A percentile compares a stretch with the other conserved stretches of the same genome.
phyloP scores from a whole-genome alignment of 257 asterid species.

The Striga asiatica region DNA sequence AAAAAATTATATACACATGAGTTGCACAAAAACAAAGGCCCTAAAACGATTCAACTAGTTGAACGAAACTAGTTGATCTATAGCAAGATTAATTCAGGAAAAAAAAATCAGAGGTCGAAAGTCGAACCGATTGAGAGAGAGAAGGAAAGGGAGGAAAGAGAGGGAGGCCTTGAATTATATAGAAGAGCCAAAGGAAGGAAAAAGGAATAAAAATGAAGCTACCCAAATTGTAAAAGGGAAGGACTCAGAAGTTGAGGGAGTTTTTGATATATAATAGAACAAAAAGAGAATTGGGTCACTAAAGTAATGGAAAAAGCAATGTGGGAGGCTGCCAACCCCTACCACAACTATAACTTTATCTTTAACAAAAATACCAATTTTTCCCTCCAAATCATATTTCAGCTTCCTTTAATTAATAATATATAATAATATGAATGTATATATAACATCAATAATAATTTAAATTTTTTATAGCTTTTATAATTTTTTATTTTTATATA shows the following conservation, averaged over 20 bases:
- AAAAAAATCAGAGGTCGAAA: no score
- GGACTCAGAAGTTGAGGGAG: background rate
- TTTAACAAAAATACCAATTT: no score
- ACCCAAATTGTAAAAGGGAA: background rate
- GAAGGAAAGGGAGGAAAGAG: background rate
- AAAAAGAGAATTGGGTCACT: background rate
- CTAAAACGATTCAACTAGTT: background rate
- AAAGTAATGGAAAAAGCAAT: background rate
- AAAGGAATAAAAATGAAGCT: background rate
- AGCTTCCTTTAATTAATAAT: no score
- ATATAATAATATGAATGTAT: no score
- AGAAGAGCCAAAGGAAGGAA: background rate
- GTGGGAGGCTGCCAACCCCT: background rate
- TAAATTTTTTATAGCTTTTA: no score
- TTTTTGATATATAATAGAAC: background rate
- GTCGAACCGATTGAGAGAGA: no score
- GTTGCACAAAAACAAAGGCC: no score
- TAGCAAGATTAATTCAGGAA: no score
- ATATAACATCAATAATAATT: no score
- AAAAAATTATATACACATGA: slow-evolving; percentile 14
- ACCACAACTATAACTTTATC: background rate
- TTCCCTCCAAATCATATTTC: background rate
- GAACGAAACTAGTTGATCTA: slow-evolving; percentile 2
- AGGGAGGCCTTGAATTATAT: background rate
- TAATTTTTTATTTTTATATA: no score